Evolutionary conservation across 441 rosid species (phyloP), one percentile per base, ranked within the genome.

Genomic region (Sinapis alba): DNA sequence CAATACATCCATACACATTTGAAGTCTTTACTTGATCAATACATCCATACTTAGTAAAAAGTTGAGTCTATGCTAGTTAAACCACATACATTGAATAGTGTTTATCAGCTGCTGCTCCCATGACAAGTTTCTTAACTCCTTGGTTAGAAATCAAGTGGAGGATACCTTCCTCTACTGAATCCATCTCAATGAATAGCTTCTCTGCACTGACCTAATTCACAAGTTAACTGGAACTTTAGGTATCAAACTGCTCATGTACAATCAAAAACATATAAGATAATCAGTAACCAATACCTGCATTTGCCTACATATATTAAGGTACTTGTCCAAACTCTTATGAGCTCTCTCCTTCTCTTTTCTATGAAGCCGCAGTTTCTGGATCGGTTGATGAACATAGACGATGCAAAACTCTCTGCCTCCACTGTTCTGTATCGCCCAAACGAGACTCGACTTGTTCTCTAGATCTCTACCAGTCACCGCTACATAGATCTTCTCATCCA

Each of bases 61-160:
- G 11, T 8, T 50, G 53, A 47, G 0, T 15, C 3, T 16, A 45
- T 45, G 53, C 53, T 15, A 45, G 54, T 28, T 15, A 43, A 47
- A 47, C 13, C 27, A 69, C 64, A 13, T 85, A 91, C 93, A 69
- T 90, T 13, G 88, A 82, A 76, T 79, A 84, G 63, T 84, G 86
- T 74, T 66, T 92, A 81, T 89, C 87, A 26, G 90, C 84, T 68
- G 98, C 97, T 73, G 96, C 96, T 77, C 98, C 97, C 96, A 92
- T 90, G 30, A 90, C 98, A 69, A 94, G 93, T 83, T 86, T 84
- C 65, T 50, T 86, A 19, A 94, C 87, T 38, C 92, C 82, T 50
- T 78, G 71, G 69, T 28, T 69, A n/a, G 82, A 76, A 57, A 94
- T 79, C 16, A 92, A 75, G 36, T 87, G 86, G 30, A 89, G 67